Evolutionary conservation across 176 grass and related monocot genomes (phyloP).

Genomic region (Aegilops sharonensis): DNA sequence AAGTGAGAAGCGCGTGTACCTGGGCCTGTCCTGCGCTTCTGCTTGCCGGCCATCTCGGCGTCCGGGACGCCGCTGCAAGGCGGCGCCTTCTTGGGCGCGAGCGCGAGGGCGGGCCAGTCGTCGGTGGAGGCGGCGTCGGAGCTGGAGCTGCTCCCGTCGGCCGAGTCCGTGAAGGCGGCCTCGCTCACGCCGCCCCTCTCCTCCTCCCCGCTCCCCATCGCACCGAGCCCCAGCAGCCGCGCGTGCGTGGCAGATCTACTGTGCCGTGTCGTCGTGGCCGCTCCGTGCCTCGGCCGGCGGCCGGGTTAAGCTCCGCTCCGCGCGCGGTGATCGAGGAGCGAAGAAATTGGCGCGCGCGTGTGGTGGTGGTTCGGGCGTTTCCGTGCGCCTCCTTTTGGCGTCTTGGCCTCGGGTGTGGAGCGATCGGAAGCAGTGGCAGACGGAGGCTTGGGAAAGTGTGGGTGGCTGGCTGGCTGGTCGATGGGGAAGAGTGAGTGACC

Average conservation of each 20-base stretch:
- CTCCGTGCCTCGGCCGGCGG: slow-evolving; percentile 27
- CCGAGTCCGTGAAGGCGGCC: slow-evolving; percentile 61
- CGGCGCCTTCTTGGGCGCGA: slow-evolving; percentile 5
- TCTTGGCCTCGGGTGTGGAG: slow-evolving; percentile 23
- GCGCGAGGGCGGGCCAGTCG: slow-evolving; percentile 12
- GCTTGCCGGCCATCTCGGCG: slow-evolving; percentile 13
- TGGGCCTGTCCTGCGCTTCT: slow-evolving; percentile 28
- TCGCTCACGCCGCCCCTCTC: slow-evolving; percentile 31
- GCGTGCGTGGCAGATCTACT: not conserved
- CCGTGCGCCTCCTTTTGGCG: not conserved
- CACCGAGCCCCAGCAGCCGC: not conserved
- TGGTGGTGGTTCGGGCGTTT: not conserved
- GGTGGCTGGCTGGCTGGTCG: not conserved
- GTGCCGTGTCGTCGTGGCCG: not conserved
- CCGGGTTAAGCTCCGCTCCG: slow-evolving; percentile 10
- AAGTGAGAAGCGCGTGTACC: not conserved
- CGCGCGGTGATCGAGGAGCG: not conserved
- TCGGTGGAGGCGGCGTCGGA: slow-evolving; percentile 62
- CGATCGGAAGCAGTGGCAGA: not conserved
- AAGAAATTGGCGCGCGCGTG: not conserved
- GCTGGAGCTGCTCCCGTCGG: slow-evolving; percentile 61
- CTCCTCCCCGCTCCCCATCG: slow-evolving; percentile 33
- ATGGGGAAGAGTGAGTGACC: slow-evolving; percentile 40
- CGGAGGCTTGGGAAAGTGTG: not conserved
- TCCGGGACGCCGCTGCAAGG: slow-evolving; percentile 1